Evolutionary conservation across 2,329 filamentous ascomycete genomes (phyloP).

Genomic region (Nemania sp.): DNA sequence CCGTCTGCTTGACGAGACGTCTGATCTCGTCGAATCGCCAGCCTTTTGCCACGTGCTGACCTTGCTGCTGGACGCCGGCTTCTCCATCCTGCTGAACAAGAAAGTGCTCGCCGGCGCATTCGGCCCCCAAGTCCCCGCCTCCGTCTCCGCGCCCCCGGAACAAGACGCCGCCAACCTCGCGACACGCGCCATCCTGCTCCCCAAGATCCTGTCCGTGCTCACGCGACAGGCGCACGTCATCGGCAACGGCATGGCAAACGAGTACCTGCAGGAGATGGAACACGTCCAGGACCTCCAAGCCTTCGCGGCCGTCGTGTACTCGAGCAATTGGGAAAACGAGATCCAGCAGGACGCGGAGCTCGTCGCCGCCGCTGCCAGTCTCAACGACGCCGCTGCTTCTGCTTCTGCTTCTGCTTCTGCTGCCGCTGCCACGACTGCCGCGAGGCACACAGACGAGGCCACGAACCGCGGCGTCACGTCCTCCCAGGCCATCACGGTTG

Average conservation of each 20-base stretch:
- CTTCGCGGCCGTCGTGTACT: constrained; percentile 86
- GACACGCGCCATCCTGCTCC: constrained; percentile 60
- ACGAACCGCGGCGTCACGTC: not conserved
- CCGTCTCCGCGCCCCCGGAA: constrained; percentile 26
- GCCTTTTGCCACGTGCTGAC: constrained; percentile 86
- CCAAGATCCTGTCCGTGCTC: constrained; percentile 86
- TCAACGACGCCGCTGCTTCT: constrained; percentile 16
- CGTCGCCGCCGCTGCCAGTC: constrained; percentile 27
- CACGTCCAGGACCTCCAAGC: constrained; percentile 75
- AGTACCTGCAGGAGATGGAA: constrained; percentile 76
- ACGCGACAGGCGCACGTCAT: constrained; percentile 90
- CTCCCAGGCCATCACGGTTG: constrained; percentile 10
- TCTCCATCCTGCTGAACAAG: constrained; percentile 79
- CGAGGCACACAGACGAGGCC: constrained; percentile 8
- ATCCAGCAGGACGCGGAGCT: constrained; percentile 54
- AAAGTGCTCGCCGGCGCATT: constrained; percentile 82
- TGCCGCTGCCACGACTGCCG: constrained; percentile 15
- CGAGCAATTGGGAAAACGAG: constrained; percentile 77
- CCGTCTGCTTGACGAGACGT: constrained; percentile 90
- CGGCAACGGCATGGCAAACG: constrained; percentile 75
- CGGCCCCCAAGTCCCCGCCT: constrained; percentile 43
- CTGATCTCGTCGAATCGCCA: constrained; percentile 93
- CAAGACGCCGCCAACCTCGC: constrained; percentile 4
- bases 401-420: not conserved
- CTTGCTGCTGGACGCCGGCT: constrained; percentile 83